Evolutionary conservation across 805 yeast species (phyloP), one percentile per base, ranked within the genome.

Genomic region (Kuraishia borneana): DNA sequence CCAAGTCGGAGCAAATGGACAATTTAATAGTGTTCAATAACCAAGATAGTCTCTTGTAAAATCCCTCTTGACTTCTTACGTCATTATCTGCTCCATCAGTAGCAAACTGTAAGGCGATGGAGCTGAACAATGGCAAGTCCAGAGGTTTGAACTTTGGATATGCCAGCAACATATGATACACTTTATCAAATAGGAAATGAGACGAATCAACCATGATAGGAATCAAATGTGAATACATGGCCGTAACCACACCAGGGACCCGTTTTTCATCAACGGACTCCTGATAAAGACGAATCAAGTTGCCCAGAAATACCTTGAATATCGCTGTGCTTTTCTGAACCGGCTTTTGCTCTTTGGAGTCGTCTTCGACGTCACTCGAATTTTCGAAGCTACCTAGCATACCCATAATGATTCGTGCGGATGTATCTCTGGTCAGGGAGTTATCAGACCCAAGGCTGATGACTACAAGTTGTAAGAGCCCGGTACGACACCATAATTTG

Each of bases 171-270:
- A 76, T 84, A 38, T 78, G 68, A 44, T 65, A 73, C 0, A 74
- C 72, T 42, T 73, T 73, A 41, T 87, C 95, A 52, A 79, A 83
- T 16, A 89, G 51, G 44, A 65, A 68, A 41, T 83, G 89, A 0
- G 76, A 73, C 0, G 96, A 95, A 40, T 77, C 73, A 5, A 64
- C 51, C 38, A 83, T 50, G 2, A 83, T 60, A 3, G 73, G 69
- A 3, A 74, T 56, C 26, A 85, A 50, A 34, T 70, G 65, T 1
- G 84, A 68, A 26, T 77, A 53, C 36, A 73, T 49, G 13, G 63
- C 56, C 55, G 80, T 70, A n/a, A 76, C 58, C 13, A 79, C 41
- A 3, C 76, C 66, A 0, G 75, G 46, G 5, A 68, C 32, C 1
- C 30, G 39, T 2, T 45, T 49, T 34, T 42, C 49, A 12, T 32